phyloP scores from a whole-genome alignment of 2,329 filamentous ascomycete species.

The Ceratocystiopsis minuta region DNA sequence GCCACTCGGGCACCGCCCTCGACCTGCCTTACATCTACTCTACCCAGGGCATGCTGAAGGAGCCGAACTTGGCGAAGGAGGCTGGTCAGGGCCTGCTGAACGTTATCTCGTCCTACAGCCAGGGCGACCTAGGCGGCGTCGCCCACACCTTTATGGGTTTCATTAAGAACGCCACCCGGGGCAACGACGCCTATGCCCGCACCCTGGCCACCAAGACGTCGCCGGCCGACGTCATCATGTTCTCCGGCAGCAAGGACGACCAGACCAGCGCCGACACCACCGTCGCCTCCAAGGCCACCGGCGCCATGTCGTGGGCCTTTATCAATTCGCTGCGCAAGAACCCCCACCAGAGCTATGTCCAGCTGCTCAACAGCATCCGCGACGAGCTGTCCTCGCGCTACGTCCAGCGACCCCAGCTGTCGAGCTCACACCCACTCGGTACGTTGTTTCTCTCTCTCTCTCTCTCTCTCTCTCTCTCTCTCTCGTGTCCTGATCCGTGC shows the following conservation, averaged over 20 bases:
- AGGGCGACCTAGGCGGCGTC: constrained; percentile 69
- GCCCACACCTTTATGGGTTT: constrained; percentile 64
- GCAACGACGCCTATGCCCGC: constrained; percentile 55
- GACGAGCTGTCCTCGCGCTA: constrained; percentile 79
- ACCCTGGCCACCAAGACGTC: constrained; percentile 81
- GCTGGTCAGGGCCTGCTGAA: constrained; percentile 54
- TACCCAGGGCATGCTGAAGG: constrained; percentile 63
- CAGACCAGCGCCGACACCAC: constrained; percentile 90
- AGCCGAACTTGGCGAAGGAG: constrained; percentile 66
- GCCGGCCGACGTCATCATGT: constrained; percentile 92
- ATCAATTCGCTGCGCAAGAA: constrained; percentile 82
- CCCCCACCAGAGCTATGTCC: constrained; percentile 87
- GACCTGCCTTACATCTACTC: constrained; percentile 68
- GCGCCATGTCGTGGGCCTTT: constrained; percentile 97
- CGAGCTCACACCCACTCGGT: constrained; percentile 91
- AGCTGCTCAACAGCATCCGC: constrained; percentile 87
- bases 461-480: neutral
- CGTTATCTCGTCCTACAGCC: constrained; percentile 61
- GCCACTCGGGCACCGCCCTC: constrained; percentile 60
- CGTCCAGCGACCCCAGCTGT: constrained; percentile 86
- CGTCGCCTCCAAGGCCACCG: constrained; percentile 76
- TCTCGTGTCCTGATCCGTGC: neutral
- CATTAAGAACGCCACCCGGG: constrained; percentile 71
- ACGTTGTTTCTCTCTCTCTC: constrained; percentile 19
- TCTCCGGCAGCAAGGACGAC: constrained; percentile 88